A percentile compares a stretch with the other conserved stretches of the same genome.
Conservation (phyloP, 768 basidiomycete species). For the Panaeolus papilionaceus region DNA sequence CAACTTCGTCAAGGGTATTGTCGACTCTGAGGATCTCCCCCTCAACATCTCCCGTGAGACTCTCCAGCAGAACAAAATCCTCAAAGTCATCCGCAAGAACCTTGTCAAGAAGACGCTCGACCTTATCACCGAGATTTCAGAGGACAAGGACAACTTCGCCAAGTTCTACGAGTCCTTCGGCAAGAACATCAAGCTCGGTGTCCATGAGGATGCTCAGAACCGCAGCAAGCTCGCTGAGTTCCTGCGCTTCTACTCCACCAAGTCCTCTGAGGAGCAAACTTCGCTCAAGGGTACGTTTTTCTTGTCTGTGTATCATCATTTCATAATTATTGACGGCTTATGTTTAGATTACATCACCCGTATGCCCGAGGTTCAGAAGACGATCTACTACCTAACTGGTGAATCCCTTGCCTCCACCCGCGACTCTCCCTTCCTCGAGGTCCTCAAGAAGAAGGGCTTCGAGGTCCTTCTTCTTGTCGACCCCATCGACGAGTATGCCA, state of each 20-base stretch:
- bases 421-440: slow-evolving; percentile 99
- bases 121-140: slow-evolving; percentile 92
- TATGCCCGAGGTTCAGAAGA: slow-evolving; percentile 98
- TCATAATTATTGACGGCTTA: slow-evolving; percentile 13
- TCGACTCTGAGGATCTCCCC: slow-evolving; percentile 99
- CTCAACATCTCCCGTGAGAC: slow-evolving; percentile 99
- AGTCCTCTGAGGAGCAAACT: slow-evolving; percentile 86
- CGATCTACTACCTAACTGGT: slow-evolving; percentile 99
- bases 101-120: slow-evolving; percentile 98
- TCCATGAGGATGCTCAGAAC: slow-evolving; percentile 99
- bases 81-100: slow-evolving; percentile 99
- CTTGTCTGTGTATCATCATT: neutral
- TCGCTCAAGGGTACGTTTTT: slow-evolving; percentile 83
- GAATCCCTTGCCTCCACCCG: slow-evolving; percentile 90
- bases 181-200: slow-evolving; percentile 99
- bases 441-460: slow-evolving; percentile 99
- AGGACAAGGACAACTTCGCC: slow-evolving; percentile 98
- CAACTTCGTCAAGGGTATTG: slow-evolving; percentile 99
- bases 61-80: slow-evolving; percentile 99
- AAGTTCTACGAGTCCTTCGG: slow-evolving; percentile 99
- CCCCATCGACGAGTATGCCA: slow-evolving; percentile 98
- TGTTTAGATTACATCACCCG: slow-evolving; percentile 94
- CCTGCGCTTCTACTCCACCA: slow-evolving; percentile 98
- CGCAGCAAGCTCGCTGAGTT: slow-evolving; percentile 99
- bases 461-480: slow-evolving; percentile 97